These are phyloP conservation scores for Pouteria campechiana DNA, from an alignment of 179 eudicot species.

Conservation along the genomic window DNA sequence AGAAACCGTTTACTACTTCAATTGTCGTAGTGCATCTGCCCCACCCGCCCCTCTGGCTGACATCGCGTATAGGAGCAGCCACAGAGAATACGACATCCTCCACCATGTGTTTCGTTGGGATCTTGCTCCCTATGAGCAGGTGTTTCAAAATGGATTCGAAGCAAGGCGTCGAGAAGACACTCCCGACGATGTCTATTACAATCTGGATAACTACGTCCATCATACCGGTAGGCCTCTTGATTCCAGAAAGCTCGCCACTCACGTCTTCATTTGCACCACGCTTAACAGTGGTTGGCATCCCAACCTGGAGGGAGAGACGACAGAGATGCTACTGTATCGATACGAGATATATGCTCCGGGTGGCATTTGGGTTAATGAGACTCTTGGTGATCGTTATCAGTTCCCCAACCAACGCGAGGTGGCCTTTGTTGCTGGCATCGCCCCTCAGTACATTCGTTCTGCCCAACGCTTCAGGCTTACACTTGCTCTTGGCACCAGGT, in stretches of 20 bases:
- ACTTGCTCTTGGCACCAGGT: too few relatives aligned
- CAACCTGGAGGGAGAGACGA: neutral
- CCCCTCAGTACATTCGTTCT: neutral
- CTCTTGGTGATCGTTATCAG: neutral
- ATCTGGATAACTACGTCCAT: neutral
- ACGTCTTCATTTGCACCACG: neutral
- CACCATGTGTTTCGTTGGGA: neutral
- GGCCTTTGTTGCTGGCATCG: neutral
- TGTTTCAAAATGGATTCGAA: neutral
- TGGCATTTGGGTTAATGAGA: neutral
- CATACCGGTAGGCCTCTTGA: neutral
- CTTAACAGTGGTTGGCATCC: neutral
- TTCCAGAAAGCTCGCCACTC: neutral
- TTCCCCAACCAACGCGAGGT: neutral
- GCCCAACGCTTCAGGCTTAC: too few relatives aligned
- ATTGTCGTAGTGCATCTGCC: too few relatives aligned
- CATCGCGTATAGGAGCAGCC: neutral
- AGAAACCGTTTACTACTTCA: neutral
- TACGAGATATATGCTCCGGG: neutral
- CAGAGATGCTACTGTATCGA: neutral
- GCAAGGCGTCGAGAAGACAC: neutral
- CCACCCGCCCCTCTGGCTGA: neutral
- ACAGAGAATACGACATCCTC: neutral
- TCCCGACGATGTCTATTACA: neutral
- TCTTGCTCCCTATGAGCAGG: neutral